Percentiles rank a stretch among this genome's conserved stretches.
These are phyloP conservation scores for Penicillium arizonense DNA, from an alignment of 495 filamentous ascomycete species.

Conservation along the genomic window DNA sequence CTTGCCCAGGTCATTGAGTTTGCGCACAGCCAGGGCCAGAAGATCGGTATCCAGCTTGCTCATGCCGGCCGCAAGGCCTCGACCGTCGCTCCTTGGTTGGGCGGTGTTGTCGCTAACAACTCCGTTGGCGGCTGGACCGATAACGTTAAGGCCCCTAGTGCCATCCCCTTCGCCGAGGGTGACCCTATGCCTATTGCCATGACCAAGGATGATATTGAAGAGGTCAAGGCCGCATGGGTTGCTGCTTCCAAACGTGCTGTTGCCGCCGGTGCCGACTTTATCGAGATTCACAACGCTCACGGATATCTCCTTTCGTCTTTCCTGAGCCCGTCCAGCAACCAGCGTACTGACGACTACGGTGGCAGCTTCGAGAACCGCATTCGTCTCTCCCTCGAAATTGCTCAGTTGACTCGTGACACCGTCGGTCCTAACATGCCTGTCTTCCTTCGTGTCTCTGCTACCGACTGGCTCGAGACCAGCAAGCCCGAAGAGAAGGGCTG, in stretches of 20 bases:
- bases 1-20: constrained; percentile 65
- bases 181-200: constrained; percentile 54
- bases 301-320: constrained; percentile 68
- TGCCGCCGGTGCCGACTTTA: constrained; percentile 56
- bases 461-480: constrained; percentile 59
- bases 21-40: constrained; percentile 67
- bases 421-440: constrained; percentile 63
- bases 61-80: constrained; percentile 77
- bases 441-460: constrained; percentile 61
- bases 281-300: constrained; percentile 59
- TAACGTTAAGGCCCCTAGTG: constrained; percentile 54
- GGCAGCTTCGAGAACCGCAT: constrained; percentile 64
- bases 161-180: constrained; percentile 51
- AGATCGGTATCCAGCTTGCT: constrained; percentile 71
- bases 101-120: constrained; percentile 49
- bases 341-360: constrained; percentile 63
- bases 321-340: constrained; percentile 62
- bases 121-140: constrained; percentile 63
- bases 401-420: constrained; percentile 50
- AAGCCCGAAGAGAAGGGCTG: constrained; percentile 51
- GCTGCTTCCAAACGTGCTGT: constrained; percentile 56
- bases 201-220: constrained; percentile 55
- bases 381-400: constrained; percentile 57
- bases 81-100: constrained; percentile 65
- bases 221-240: constrained; percentile 56